Base-by-base conservation (phyloP, 768 basidiomycete genomes). In the Mrakia frigida region DNA sequence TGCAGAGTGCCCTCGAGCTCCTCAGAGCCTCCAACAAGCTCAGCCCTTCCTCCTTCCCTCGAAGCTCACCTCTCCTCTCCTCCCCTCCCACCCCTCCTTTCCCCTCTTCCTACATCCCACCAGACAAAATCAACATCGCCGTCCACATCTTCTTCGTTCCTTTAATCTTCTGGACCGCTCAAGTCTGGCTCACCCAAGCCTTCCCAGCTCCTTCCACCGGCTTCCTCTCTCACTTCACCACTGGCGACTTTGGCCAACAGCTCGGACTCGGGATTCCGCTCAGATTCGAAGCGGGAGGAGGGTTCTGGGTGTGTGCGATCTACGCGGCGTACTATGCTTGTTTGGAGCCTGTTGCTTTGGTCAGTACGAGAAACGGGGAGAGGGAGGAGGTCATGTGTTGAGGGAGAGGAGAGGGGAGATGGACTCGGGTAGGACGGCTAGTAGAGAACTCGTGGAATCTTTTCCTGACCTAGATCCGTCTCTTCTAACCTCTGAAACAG, bases 81-180 rank as follows among this genome's bases (percentile, higher is more conserved):
- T 13, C 46, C 37, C 13, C 23, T 37, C 1, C 25, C 21, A 0
- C 7, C 37, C 60, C 28, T 6, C 14, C 43, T 5, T 52, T 39
- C 18, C 10, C 11, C 56, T 39, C 43, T 21, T 37, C 43, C 35
- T 31, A 10, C 56, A 3, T 14, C 25, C 7, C 70, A 77, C 7
- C 70, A 77, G 75, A 71, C 28, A 37, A 56, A 4, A 37, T 53
- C 75, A 77, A 77, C 70, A 65, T 77, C 52, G 59, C 63, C 41
- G 59, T 77, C 60, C 75, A 77, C 65, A 59, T 77, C 63, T 28
- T 77, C 70, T 70, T 77, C 59, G 75, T 77, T 31, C 75, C 75
- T 13, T 14, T 72, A 33, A 70, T 77, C 70, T 65, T 77, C 60
- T 70, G 60, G 43, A 61, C 75, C 41, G 56, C 46, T 46, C 61